phyloP scores from a whole-genome alignment of 352 stramenopile species.

The Globisporangium acanthophoron region DNA sequence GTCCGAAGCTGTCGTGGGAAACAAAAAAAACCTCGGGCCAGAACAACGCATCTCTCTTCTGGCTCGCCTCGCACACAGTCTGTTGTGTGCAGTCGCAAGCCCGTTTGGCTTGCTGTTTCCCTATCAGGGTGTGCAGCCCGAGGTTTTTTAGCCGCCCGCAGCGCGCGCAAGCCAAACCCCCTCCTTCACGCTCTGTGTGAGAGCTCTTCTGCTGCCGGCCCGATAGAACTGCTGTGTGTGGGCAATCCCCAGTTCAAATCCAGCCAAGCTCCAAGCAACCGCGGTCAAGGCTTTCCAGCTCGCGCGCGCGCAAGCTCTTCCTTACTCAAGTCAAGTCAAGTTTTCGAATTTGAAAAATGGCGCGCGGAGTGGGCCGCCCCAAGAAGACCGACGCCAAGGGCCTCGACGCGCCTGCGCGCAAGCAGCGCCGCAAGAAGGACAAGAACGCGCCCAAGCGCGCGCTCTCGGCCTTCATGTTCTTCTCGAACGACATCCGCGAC shows the following conservation, averaged over 20 bases:
- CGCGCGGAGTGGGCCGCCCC: constrained; percentile 54
- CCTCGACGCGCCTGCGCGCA: constrained; percentile 50
- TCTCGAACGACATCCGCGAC: constrained; percentile 86
- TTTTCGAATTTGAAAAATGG: constrained; percentile 42
- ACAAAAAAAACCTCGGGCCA: constrained; percentile 2
- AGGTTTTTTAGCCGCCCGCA: constrained; percentile 14
- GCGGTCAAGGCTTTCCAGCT: background rate
- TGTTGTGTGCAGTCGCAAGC: background rate
- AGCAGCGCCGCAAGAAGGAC: constrained; percentile 89
- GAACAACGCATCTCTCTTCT: constrained; percentile 1
- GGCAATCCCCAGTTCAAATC: constrained; percentile 57
- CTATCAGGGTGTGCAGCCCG: constrained; percentile 6
- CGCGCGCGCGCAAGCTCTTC: constrained; percentile 3
- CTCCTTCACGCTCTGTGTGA: background rate
- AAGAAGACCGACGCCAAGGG: constrained; percentile 53
- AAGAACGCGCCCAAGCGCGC: constrained; percentile 89
- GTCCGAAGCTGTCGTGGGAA: background rate
- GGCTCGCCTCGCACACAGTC: background rate
- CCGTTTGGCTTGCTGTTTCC: constrained; percentile 5
- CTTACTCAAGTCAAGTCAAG: constrained; percentile 18
- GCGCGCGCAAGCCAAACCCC: background rate
- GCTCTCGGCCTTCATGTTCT: constrained; percentile 91
- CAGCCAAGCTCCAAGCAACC: constrained; percentile 28
- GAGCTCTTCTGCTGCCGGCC: background rate
- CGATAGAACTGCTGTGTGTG: constrained; percentile 13